Percentiles rank a stretch among this genome's conserved stretches.
Conservation (phyloP, 768 basidiomycete species). For the Pilatotrama ljubarskyi region DNA sequence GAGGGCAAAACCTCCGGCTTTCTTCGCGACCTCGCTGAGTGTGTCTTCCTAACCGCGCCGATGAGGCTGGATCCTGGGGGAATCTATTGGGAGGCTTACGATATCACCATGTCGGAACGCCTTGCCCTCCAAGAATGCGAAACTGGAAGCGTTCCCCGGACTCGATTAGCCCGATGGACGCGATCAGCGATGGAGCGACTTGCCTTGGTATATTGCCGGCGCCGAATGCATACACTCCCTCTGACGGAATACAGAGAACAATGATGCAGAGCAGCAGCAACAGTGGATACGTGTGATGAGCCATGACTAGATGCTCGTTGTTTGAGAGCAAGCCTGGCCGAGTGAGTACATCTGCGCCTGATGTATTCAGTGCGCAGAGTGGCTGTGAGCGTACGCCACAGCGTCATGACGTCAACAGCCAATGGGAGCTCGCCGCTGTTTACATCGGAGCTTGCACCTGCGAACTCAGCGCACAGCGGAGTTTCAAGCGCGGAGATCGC, state of each 20-base stretch:
- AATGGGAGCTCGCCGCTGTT: not conserved
- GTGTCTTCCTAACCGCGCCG: slow-evolving; percentile 60
- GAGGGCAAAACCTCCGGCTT: slow-evolving; percentile 56
- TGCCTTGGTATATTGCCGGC: slow-evolving; percentile 78
- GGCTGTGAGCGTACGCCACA: not conserved
- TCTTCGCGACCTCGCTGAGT: slow-evolving; percentile 60
- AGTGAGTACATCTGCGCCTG: not conserved
- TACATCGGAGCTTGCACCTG: not conserved
- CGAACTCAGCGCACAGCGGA: not conserved
- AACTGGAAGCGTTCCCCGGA: slow-evolving; percentile 41
- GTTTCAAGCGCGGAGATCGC: not conserved
- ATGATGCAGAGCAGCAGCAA: slow-evolving; percentile 49
- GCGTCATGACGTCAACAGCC: slow-evolving; percentile 15
- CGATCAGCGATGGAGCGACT: not conserved
- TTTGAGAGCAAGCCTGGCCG: not conserved
- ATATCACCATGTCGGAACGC: slow-evolving; percentile 93
- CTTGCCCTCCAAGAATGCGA: slow-evolving; percentile 82
- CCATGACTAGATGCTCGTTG: slow-evolving; percentile 17
- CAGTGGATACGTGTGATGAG: slow-evolving; percentile 15
- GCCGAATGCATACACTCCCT: slow-evolving; percentile 73
- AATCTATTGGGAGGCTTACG: slow-evolving; percentile 33
- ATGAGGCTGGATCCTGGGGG: slow-evolving; percentile 2
- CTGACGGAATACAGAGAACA: slow-evolving; percentile 54
- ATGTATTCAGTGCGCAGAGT: not conserved
- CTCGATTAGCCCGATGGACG: slow-evolving; percentile 43